Conservation (phyloP, 1,284 basidiomycete species). For the Ustilago loliicola region DNA sequence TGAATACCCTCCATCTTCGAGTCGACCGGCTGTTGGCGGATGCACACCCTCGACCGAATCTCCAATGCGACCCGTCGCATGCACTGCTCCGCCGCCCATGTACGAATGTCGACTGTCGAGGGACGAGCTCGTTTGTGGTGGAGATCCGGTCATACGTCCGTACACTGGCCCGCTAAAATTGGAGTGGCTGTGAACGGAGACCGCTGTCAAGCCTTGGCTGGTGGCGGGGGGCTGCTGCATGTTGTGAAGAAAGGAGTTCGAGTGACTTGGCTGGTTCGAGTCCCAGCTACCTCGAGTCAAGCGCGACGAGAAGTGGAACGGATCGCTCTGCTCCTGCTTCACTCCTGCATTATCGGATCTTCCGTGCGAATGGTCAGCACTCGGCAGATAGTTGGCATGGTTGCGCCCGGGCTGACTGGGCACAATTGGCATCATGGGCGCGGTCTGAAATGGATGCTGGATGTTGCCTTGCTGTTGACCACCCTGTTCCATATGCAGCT, state of each 20-base stretch:
- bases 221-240: constrained; percentile 42
- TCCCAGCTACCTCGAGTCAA: constrained; percentile 47
- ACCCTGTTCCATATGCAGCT: constrained; percentile 15
- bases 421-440: constrained; percentile 24
- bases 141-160: constrained; percentile 30
- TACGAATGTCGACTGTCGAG: constrained; percentile 47
- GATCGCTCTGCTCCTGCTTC: constrained; percentile 39
- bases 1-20: constrained; percentile 26
- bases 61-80: constrained; percentile 20
- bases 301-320: constrained; percentile 45
- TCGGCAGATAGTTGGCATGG: constrained; percentile 11
- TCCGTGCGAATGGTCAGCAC: constrained; percentile 14
- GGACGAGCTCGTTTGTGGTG: constrained; percentile 45
- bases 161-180: constrained; percentile 24
- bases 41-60: constrained; percentile 27
- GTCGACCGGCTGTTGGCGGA: constrained; percentile 19
- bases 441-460: constrained; percentile 27
- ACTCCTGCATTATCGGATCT: constrained; percentile 12
- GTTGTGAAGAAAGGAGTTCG: constrained; percentile 23
- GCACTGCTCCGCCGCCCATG: constrained; percentile 6
- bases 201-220: constrained; percentile 40
- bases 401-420: constrained; percentile 39
- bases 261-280: constrained; percentile 41
- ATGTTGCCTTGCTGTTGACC: constrained; percentile 8
- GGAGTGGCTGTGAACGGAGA: constrained; percentile 38